Base-by-base conservation (phyloP, 2,329 filamentous ascomycete species). In the Cladophialophora carrionii region DNA sequence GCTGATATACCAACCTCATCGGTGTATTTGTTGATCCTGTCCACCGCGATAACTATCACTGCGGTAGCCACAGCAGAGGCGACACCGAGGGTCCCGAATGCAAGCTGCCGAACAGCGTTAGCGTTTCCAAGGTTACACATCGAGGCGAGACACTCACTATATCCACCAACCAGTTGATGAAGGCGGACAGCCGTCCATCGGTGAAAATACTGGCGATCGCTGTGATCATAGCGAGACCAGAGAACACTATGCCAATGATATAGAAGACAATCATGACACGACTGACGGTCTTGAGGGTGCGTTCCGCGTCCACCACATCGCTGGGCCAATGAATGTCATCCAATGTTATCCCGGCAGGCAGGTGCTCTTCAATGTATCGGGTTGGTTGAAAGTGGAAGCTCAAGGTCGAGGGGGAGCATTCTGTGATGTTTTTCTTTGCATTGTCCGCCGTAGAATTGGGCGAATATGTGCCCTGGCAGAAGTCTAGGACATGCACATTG, bases 31-130 rank as follows among this genome's bases (percentile, higher is more conserved):
- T 86, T 87, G 67, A 88, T 80, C 0, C 83, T 71, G 20, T 81
- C 71, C 1, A 79, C 75, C 3, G 81, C 84, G 74, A 87, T 85
- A 61, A 82, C 79, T 10, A 82, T 81, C 4, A 87, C 75, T 20
- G 89, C 88, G 0, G 85, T 90, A 29, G 87, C 85, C 26, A 93
- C 88, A 71, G 91, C 91, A 22, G 90, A 93, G 55, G 89, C 87
- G 59, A 88, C 87, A 3, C 89, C 89, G 71, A 89, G 83, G 12
- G 87, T 77, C 6, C 86, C 48, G 67, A 87, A 85, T 0, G 82
- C 81, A n/a, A 86, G 71, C 77, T 80, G 61, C 48, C 37, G 34
- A 53, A 66, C 37, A 31, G 29, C 32, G 43, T 60, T 63, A 61
- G 24, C 14, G 22, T 51, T 41, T 24, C 20, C 43, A 22, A 5